Conservation (phyloP, 2,329 filamentous ascomycete species). For the Fusarium nanum region DNA sequence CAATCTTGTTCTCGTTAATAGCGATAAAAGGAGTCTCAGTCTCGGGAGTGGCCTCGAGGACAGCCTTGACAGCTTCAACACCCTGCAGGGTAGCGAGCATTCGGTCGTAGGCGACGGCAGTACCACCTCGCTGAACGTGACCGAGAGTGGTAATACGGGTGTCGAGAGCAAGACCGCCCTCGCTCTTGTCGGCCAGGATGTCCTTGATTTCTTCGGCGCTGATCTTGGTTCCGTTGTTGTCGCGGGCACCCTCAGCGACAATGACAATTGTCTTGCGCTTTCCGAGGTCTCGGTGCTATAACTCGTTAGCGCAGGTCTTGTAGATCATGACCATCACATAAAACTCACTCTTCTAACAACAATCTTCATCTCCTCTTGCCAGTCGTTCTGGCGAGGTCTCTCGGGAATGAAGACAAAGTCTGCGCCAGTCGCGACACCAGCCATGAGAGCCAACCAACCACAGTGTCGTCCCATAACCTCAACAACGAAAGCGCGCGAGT, state of each 20-base stretch:
- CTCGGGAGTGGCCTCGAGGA: constrained; percentile 88
- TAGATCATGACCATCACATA: neutral
- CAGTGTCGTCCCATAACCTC: constrained; percentile 99
- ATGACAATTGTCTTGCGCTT: constrained; percentile 99
- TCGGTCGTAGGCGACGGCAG: constrained; percentile 92
- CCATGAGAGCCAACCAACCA: constrained; percentile 96
- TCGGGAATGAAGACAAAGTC: constrained; percentile 98
- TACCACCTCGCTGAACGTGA: constrained; percentile 95
- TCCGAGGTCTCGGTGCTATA: constrained; percentile 83
- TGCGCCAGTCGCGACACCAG: constrained; percentile 92
- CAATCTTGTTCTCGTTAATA: constrained; percentile 97
- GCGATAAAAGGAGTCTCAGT: constrained; percentile 95
- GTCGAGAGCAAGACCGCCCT: constrained; percentile 78
- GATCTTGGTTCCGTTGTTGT: constrained; percentile 86
- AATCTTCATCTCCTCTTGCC: constrained; percentile 87
- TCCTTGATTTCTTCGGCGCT: constrained; percentile 84
- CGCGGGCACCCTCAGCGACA: constrained; percentile 93
- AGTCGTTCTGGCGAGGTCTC: constrained; percentile 86
- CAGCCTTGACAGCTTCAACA: constrained; percentile 91
- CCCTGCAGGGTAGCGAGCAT: constrained; percentile 94
- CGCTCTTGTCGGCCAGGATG: constrained; percentile 79
- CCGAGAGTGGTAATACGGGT: constrained; percentile 95
- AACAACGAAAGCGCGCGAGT: constrained; percentile 95
- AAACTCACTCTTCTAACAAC: constrained; percentile 75
- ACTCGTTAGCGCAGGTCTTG: constrained; percentile 29